phyloP scores from a whole-genome alignment of 2,329 filamentous ascomycete species.

The Talaromyces sp. region DNA sequence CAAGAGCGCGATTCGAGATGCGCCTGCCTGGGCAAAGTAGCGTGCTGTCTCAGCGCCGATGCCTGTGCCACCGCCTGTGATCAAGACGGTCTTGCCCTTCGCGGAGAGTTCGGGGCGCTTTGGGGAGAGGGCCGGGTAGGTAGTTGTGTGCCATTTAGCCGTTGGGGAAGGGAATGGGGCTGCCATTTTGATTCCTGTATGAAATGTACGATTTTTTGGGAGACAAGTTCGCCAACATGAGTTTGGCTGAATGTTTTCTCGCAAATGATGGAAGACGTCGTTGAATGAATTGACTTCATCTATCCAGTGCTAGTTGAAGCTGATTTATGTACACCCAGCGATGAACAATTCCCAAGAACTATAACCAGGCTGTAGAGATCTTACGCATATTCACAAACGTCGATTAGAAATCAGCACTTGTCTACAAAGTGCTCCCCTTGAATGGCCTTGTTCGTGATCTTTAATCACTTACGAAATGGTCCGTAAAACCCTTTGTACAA shows the following conservation, averaged over 20 bases:
- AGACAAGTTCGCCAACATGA: too few relatives aligned
- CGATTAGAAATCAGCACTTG: background rate
- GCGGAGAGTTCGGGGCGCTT: conserved; percentile 40
- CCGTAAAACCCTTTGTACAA: background rate
- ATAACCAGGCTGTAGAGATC: background rate
- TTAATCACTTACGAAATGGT: background rate
- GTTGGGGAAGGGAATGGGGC: conserved; percentile 41
- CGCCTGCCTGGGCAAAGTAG: conserved; percentile 45
- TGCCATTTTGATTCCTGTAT: conserved; percentile 19
- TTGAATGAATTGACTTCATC: too few relatives aligned
- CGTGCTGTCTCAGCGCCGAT: conserved; percentile 45
- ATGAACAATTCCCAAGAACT: too few relatives aligned
- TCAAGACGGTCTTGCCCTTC: conserved; percentile 38
- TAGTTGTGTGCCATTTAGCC: conserved; percentile 24
- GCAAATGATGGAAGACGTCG: background rate
- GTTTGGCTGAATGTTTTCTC: background rate
- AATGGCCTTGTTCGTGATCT: background rate
- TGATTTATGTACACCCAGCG: background rate
- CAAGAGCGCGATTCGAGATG: conserved; percentile 43
- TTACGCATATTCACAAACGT: background rate
- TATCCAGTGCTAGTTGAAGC: too few relatives aligned
- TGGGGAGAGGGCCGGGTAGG: conserved; percentile 35
- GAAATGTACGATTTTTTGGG: background rate
- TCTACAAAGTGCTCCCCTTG: too few relatives aligned
- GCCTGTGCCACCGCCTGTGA: conserved; percentile 47